Percentiles rank a stretch among this genome's conserved stretches.
Conservation (phyloP, 164 flowering plant genomes). For the Hamamelis virginiana region DNA sequence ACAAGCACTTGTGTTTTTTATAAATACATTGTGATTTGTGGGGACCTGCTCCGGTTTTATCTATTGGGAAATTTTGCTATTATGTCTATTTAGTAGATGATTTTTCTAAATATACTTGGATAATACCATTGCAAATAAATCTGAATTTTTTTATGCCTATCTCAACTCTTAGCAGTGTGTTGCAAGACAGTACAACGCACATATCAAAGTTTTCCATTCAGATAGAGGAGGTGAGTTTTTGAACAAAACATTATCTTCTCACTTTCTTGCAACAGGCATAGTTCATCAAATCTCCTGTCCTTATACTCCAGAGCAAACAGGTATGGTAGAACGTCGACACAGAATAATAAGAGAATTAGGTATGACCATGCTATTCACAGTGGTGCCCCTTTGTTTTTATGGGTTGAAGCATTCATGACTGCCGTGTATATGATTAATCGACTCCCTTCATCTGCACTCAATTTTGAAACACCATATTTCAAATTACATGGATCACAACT, state of each 20-base stretch:
- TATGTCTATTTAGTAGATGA: conserved; percentile 9
- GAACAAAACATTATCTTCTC: too few species aligned
- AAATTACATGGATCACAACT: neutral
- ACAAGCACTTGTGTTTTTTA: conserved; percentile 10
- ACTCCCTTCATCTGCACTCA: conserved; percentile 6
- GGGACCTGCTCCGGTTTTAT: conserved; percentile 10
- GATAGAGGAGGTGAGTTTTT: too few species aligned
- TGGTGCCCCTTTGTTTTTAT: neutral
- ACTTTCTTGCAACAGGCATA: too few species aligned
- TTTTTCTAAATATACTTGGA: too few species aligned
- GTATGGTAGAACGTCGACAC: neutral
- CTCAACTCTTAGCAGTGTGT: conserved; percentile 1
- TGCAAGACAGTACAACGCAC: neutral
- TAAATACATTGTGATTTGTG: conserved; percentile 16
- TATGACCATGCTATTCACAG: too few species aligned
- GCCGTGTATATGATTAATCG: conserved; percentile 6
- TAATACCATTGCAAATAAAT: too few species aligned
- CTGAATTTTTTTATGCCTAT: conserved; percentile 1
- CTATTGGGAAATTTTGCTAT: conserved; percentile 5
- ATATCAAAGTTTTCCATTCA: conserved; percentile 4
- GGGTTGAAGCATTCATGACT: conserved; percentile 5
- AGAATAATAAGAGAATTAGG: neutral
- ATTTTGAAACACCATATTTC: conserved; percentile 4
- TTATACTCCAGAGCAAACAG: conserved; percentile 9
- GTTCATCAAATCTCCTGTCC: too few species aligned